These are phyloP conservation scores for Phaeotremella fagi DNA, from an alignment of 768 basidiomycete genomes.

Conservation along the genomic window DNA sequence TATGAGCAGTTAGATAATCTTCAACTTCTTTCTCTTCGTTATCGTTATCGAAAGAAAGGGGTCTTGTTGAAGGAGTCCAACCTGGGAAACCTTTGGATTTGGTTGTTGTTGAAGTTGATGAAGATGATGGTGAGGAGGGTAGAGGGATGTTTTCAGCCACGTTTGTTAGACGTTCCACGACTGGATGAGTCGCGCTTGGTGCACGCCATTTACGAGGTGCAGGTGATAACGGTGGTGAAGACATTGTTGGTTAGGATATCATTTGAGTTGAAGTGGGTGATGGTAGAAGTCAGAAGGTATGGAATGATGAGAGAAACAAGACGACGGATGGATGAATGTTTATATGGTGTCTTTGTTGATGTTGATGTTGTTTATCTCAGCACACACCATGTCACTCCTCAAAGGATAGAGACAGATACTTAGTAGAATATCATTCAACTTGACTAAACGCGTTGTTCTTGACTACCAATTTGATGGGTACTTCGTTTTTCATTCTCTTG, in stretches of 20 bases:
- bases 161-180: constrained; percentile 9
- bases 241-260: not conserved
- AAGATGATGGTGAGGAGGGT: constrained; percentile 15
- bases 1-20: constrained; percentile 17
- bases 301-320: not conserved
- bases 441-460: too few species aligned
- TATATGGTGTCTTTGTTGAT: too few species aligned
- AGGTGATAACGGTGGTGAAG: constrained; percentile 32
- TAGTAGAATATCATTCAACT: too few species aligned
- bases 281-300: not conserved
- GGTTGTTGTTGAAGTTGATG: not conserved
- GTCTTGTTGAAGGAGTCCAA: not conserved
- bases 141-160: constrained; percentile 6
- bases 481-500: too few species aligned
- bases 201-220: constrained; percentile 22
- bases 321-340: too few species aligned
- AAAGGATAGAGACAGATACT: too few species aligned
- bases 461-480: too few species aligned
- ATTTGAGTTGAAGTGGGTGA: not conserved
- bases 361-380: too few species aligned
- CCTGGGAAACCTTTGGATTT: constrained; percentile 13
- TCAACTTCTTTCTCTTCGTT: constrained; percentile 23
- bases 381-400: too few species aligned
- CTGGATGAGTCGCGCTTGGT: constrained; percentile 16
- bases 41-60: not conserved